Evolutionary conservation across 2,329 filamentous ascomycete genomes (phyloP).

Genomic region (Leptographium radiaticola): DNA sequence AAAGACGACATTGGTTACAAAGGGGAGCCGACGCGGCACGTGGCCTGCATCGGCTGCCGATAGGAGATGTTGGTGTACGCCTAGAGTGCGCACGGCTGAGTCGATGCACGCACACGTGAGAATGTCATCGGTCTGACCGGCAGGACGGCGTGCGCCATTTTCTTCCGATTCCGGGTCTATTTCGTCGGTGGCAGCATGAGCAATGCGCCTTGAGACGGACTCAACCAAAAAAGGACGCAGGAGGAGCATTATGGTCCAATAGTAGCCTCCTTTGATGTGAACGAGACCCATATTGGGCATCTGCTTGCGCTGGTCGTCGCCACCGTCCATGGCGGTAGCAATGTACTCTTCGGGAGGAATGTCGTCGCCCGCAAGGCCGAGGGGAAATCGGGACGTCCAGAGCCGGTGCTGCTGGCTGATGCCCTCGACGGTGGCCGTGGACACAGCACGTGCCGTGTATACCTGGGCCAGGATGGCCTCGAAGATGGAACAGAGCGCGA

Average conservation of each 20-base stretch:
- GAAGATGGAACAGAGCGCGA: conserved; percentile 23
- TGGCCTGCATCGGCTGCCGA: conserved; percentile 12
- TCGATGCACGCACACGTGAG: conserved; percentile 21
- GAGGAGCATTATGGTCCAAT: conserved; percentile 25
- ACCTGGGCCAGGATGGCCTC: conserved; percentile 22
- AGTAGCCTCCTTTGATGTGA: conserved; percentile 23
- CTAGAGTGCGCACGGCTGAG: conserved; percentile 22
- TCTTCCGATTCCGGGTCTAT: neutral
- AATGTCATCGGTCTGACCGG: conserved; percentile 10
- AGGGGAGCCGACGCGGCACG: conserved; percentile 28
- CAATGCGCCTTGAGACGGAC: conserved; percentile 10
- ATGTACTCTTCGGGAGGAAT: conserved; percentile 6
- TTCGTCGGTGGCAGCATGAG: neutral
- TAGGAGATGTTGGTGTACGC: conserved; percentile 24
- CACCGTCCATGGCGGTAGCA: conserved; percentile 5
- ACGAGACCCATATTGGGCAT: conserved; percentile 17
- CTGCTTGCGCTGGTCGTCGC: neutral
- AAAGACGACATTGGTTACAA: conserved; percentile 32
- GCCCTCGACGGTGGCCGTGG: conserved; percentile 14
- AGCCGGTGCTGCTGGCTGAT: conserved; percentile 17
- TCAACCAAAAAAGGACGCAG: conserved; percentile 24
- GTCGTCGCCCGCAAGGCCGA: conserved; percentile 10
- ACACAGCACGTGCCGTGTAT: conserved; percentile 19
- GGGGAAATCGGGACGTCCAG: conserved; percentile 13
- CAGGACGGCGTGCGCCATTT: neutral